Evolutionary conservation across 2,329 filamentous ascomycete genomes (phyloP), one percentile per base, ranked within the genome.

Genomic region (Xylaria arbuscula): DNA sequence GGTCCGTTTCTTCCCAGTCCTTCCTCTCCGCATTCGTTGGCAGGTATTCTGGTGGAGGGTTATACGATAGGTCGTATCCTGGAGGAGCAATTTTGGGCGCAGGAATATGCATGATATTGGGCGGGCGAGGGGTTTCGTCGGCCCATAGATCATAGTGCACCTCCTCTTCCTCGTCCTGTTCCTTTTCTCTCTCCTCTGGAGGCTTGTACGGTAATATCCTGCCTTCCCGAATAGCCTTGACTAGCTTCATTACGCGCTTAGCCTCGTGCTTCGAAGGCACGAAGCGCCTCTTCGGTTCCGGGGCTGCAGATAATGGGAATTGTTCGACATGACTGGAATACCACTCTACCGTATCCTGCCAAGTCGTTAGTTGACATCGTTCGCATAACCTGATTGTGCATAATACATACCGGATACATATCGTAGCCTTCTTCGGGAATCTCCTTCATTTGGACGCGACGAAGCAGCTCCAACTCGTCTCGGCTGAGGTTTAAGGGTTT

Each of bases 261-360:
- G 93, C 92, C 81, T 99, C 96, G 80, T 99, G 93, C 81, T 98
- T 98, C 55, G 95, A 98, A 7, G 97, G 96, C 10, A 99, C 84
- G 79, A 98, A 99, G 75, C 96, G 90, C 72, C 96, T 88, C 83
- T 99, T 99, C 0, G 96, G 96, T 79, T 99, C 96, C 7, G 96
- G 96, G 0, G 96, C 96, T 54, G 94, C 91, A 78, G 93, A 98
- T 66, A 99, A 81, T 15, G 96, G 96, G 94, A 99, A 98, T 71
- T 92, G 90, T 82, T 99, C 96, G 78, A 92, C 87, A 75, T 94
- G 91, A 72, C 93, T 91, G 11, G 93, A 96, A 80, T 98, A 99
- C 84, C 94, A 99, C 75, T 97, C 94, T 7, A 99, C 89, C 78
- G 93, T 94, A 72, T 97, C 92, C 86, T 90, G 45, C 32, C 28